Evolutionary conservation across 225 moss, liverwort and hornwort species (phyloP), one percentile per base, ranked within the genome.

Genomic region (Climacium dendroides): DNA sequence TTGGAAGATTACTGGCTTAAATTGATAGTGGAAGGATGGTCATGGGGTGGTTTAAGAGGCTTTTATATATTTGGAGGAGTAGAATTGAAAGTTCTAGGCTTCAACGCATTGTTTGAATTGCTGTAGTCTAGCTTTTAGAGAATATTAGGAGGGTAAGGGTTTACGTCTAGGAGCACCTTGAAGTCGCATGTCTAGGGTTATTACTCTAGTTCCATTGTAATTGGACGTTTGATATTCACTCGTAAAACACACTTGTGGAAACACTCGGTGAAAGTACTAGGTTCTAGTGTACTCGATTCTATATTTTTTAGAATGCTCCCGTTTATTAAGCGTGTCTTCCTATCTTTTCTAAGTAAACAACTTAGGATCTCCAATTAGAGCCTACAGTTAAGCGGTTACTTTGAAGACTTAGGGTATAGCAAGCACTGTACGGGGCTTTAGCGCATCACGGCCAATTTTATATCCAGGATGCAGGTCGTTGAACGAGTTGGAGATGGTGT

Each of bases 381-480:
- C 24, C 62, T 58, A 17, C 74, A 59, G 60, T 65, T 59, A 34
- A 45, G 80, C 57, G 63, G 59, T 79, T 72, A n/a, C 43, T 74
- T 14, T 35, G 83, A 81, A 80, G 90, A 67, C 75, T 82, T 88
- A 55, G 86, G 83, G 82, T 80, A 74, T n/a, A 88, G 66, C 47
- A 75, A 48, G 75, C 58, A 62, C 85, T 77, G 82, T 63, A 39
- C 55, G 74, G 90, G 88, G 86, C 86, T 90, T 90, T 90, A 83
- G 88, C 53, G 75, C 83, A 76, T 58, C 59, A 58, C 53, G 25
- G 75, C 55, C 62, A 59, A 55, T 87, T 59, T 52, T 54, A 32
- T 83, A 48, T 79, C 37, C 86, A 86, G 86, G 74, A 87, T 88
- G 88, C 88, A 70, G 84, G 83, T 90, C 84, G 69, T 74, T 54